Base-by-base conservation (phyloP, 331 rosid genomes). In the Erythrophleum ivorense region DNA sequence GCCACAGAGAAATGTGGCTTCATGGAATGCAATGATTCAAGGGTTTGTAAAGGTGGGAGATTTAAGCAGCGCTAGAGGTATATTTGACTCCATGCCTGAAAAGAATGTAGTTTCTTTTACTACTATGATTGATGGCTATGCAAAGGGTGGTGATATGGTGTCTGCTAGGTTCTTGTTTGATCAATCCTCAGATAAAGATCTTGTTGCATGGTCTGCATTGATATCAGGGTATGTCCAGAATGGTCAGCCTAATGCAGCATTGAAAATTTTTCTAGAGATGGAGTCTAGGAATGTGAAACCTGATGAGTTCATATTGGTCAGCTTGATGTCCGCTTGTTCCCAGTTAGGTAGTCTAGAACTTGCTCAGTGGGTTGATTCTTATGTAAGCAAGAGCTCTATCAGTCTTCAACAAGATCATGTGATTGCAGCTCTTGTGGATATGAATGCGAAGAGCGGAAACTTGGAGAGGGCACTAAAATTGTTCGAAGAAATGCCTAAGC, bases 381-480 rank as follows among this genome's bases (percentile, higher is more conserved):
- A 84, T 77, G 85, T 90, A 75, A 71, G 81, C 71, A 74, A 75
- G 19, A 87, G 84, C 78, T 68, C 76, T 60, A 60, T 86, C 65
- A 83, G 91, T 80, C 65, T 88, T 83, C 70, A 31, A 48, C 89
- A 82, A 73, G 81, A 88, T 60, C 95, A 90, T 78, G 90, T 94
- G 63, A 76, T 66, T 29, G 84, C 95, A 10, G 94, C 98, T 66
- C 94, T 92, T 60, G 78, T 90, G 49, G 97, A 94, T 83, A 91
- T 94, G 98, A 92, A 91, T 91, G 97, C 94, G 0, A 94, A 91
- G 84, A 90, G 94, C 36, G 97, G 98, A 50, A 94, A 94, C 87
- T 85, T 94, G 84, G 94, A 90, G 52, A 85, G 94, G 86, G 94
- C 97, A 3, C 69, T 73, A 43, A 62, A 68, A 60, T 83, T 91